Evolutionary conservation across 1,284 basidiomycete genomes (phyloP), one percentile per base, ranked within the genome.

Genomic region (Leccinum griseonigrum): DNA sequence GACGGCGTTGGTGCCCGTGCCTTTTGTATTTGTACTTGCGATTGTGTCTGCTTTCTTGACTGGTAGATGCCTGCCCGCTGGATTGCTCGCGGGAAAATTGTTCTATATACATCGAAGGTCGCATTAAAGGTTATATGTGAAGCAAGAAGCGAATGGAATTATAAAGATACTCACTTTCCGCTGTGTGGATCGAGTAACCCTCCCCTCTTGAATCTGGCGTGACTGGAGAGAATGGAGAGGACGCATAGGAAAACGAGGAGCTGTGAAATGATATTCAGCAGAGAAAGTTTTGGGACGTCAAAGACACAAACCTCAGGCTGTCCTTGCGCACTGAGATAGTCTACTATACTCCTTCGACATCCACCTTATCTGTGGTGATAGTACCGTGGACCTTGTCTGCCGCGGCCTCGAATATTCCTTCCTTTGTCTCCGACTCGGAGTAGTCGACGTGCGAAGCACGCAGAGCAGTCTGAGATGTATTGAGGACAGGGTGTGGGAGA

Each of bases 221-320:
- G 18, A 28, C 40, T 32, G 52, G 52, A 16, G 55, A 58, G n/a
- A 40, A 14, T 16, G 51, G 1, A 14, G 56, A 38, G 13, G 51
- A 52, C 3, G 13, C 36, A 32, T 46, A 31, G 7, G 40, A 31
- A 53, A 14, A 28, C 36, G 53, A 34, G 40, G 36, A 40, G 13
- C 66, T 69, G 26, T 11, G 9, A 6, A 31, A 54, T 4, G 18
- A 46, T 18, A 13, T 10, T 68, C 10, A 69, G 46, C 29, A 50
- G 2, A 34, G 43, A 46, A 38, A 14, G 1, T 6, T 29, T 0
- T 14, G 10, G 9, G 8, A 51, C 29, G 32, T 54, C 3, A 10
- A 26, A 8, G 9, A 38, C 3, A 38, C 48, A 18, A 56, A 67
- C 66, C 54, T 32, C 18, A 46, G 5, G n/a, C 22, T 46, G 22